Percentiles rank a stretch among this genome's conserved stretches.
These are phyloP conservation scores for Neurospora terricola DNA, from an alignment of 495 filamentous ascomycete genomes.

Conservation along the genomic window DNA sequence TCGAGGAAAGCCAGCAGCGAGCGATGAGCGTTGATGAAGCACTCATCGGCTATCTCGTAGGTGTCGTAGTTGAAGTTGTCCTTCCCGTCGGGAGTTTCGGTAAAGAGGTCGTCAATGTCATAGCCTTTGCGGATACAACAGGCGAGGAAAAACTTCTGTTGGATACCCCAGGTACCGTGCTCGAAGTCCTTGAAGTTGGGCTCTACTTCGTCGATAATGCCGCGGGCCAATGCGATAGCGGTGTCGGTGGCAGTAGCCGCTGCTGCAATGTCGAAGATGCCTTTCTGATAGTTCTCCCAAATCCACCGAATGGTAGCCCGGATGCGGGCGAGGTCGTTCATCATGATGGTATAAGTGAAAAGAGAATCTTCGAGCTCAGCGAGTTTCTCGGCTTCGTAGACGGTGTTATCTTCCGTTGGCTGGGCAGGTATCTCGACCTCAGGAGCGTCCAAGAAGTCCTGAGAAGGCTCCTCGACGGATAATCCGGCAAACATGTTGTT, in stretches of 20 bases:
- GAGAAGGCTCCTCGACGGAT: conserved; percentile 27
- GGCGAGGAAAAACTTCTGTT: conserved; percentile 15
- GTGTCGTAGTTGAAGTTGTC: conserved; percentile 15
- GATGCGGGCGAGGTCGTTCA: conserved; percentile 17
- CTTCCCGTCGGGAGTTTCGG: too few relatives aligned
- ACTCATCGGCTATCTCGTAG: conserved; percentile 22
- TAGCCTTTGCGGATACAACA: conserved; percentile 15
- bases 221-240: conserved; percentile 28
- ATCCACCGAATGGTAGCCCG: conserved; percentile 9
- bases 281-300: conserved; percentile 19
- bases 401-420: not conserved
- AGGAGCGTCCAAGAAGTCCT: conserved; percentile 24
- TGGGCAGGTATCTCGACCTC: conserved; percentile 11
- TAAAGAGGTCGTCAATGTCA: too few relatives aligned
- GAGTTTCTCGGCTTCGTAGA: conserved; percentile 26
- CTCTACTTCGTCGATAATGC: conserved; percentile 25
- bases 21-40: conserved; percentile 12
- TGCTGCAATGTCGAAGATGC: conserved; percentile 24
- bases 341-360: conserved; percentile 11
- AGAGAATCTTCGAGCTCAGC: conserved; percentile 17
- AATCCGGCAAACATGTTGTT: conserved; percentile 23
- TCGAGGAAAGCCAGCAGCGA: conserved; percentile 13
- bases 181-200: conserved; percentile 15
- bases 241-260: conserved; percentile 32
- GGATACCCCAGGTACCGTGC: conserved; percentile 12